These are phyloP conservation scores for Circinella minor DNA, from an alignment of 371 early-diverging fungal species.

Conservation along the genomic window DNA sequence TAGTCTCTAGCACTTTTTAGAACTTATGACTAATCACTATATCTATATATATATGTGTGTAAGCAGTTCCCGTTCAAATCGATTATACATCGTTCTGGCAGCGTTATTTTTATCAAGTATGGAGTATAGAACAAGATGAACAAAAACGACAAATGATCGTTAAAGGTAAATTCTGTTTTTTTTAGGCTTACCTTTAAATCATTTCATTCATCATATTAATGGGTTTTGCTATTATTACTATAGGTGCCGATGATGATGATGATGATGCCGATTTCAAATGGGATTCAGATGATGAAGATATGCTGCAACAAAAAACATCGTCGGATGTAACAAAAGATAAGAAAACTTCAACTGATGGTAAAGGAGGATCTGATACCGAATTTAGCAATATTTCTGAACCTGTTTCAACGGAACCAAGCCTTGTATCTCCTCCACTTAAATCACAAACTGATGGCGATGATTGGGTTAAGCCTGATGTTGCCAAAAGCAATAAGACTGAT, in stretches of 20 bases:
- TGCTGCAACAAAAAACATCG: neutral
- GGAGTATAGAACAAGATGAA: constrained; percentile 53
- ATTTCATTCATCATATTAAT: neutral
- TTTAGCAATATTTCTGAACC: constrained; percentile 30
- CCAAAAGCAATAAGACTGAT: constrained; percentile 26
- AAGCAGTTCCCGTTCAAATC: constrained; percentile 48
- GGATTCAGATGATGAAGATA: constrained; percentile 54
- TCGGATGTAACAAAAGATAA: neutral
- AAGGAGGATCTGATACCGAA: constrained; percentile 25
- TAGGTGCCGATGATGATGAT: constrained; percentile 22
- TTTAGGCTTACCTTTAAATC: too few relatives aligned
- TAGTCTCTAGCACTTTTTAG: too few relatives aligned
- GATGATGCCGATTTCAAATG: constrained; percentile 52
- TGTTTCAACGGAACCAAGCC: constrained; percentile 28
- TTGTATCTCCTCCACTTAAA: constrained; percentile 27
- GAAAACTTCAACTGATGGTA: constrained; percentile 4
- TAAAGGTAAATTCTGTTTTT: constrained; percentile 20
- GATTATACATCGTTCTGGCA: constrained; percentile 50
- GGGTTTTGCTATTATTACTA: neutral
- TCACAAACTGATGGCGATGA: constrained; percentile 29
- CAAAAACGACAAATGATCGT: constrained; percentile 49
- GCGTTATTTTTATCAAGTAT: constrained; percentile 51
- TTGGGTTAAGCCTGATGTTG: constrained; percentile 23
- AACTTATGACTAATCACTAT: too few relatives aligned
- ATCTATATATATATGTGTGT: neutral